Evolutionary conservation across 1,139 yeast genomes (phyloP), one percentile per base, ranked within the genome.

Genomic region (Saccharomyces pastorianus): DNA sequence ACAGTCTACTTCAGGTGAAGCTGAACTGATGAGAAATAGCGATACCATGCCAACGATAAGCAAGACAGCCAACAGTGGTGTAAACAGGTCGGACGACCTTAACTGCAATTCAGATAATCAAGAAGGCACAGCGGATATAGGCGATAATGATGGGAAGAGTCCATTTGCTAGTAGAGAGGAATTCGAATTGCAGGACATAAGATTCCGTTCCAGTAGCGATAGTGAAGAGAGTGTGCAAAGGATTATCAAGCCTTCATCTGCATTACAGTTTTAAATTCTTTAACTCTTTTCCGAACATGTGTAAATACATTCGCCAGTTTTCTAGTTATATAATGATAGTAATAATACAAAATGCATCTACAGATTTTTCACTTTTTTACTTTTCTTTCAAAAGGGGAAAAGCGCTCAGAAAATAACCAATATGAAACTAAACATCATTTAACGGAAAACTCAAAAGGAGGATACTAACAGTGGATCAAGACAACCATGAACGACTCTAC

Each of bases 181-280:
- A 38, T 55, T 53, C 25, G 68, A 64, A 51, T 46, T 64, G 48
- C 64, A 63, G 48, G 61, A 60, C 46, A 57, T 64, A 27, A 53
- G 62, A 25, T 53, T 59, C 11, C 55, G 58, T 17, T 58, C 65
- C 1, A 59, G 63, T 27, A 56, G 50, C 14, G 65, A 58, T 13
- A 57, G 59, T 52, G 58, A 58, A 31, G 26, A 49, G 5, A 55
- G 56, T 34, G 47, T 54, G 17, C 61, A 58, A 25, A 55, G 57
- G 29, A 50, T 60, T 2, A 55, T 65, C 8, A 58, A 61, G 28
- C 67, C 67, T 29, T 59, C 66, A 8, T 59, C 67, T 0, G 60
- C 68, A 7, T 62, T 65, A 59, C 61, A 58, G 31, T 61, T 62
- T 50, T 63, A 48, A 57, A 31, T 11, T 14, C 17, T 17, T 17